Percentiles rank a stretch among this genome's conserved stretches.
Conservation (phyloP, 2,329 filamentous ascomycete genomes). For the Trichoderma sp. region DNA sequence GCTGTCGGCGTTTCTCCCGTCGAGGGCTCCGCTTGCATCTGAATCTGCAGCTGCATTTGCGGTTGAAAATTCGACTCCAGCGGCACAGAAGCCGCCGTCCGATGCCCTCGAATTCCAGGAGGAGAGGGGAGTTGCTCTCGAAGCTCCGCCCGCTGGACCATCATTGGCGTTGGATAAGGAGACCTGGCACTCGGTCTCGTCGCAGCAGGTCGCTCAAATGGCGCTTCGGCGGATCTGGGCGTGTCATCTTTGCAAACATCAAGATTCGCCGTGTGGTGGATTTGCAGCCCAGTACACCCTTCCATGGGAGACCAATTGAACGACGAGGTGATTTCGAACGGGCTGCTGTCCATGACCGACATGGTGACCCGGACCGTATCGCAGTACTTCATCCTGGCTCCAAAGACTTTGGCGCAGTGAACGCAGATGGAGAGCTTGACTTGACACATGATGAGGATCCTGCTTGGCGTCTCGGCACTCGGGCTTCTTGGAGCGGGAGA, state of each 20-base stretch:
- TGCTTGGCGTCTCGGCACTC: not conserved
- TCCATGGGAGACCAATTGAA: constrained; percentile 29
- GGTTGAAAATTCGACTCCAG: constrained; percentile 4
- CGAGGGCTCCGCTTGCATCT: constrained; percentile 9
- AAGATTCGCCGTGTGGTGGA: constrained; percentile 16
- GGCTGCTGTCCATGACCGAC: not conserved
- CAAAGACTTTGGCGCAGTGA: constrained; percentile 23
- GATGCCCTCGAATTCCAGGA: not conserved
- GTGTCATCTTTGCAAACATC: constrained; percentile 20
- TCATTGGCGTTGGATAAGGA: constrained; percentile 24
- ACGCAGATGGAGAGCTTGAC: constrained; percentile 25
- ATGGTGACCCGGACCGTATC: constrained; percentile 10
- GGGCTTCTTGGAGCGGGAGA: not conserved
- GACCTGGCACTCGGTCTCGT: constrained; percentile 7
- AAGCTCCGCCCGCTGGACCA: constrained; percentile 18
- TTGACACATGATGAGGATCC: constrained; percentile 19
- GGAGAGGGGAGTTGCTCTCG: constrained; percentile 13
- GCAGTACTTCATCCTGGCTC: constrained; percentile 26
- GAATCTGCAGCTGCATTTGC: constrained; percentile 12
- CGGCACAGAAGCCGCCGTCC: not conserved
- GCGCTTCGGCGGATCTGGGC: not conserved
- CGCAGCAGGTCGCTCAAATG: constrained; percentile 9
- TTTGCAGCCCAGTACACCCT: constrained; percentile 23
- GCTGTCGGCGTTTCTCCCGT: constrained; percentile 5
- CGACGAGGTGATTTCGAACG: constrained; percentile 23